Base-by-base conservation (phyloP, 1,284 basidiomycete species). In the Papiliotrema flavescens region DNA sequence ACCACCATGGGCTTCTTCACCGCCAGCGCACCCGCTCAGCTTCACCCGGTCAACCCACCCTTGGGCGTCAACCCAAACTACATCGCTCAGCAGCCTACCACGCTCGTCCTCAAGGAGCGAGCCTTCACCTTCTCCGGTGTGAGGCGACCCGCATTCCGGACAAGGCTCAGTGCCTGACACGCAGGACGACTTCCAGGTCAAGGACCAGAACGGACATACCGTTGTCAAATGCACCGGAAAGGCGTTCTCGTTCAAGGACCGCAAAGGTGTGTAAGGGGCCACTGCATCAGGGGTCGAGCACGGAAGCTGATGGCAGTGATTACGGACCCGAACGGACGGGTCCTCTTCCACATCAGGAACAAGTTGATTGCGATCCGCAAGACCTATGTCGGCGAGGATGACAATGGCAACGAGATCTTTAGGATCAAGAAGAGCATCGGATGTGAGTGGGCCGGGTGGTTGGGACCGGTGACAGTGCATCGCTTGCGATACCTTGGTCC, bases 61-160 rank as follows among this genome's bases (percentile, higher is more conserved):
- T 43, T 75, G 2, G 73, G 70, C 22, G 56, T 74, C 9, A 57
- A 65, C 51, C 61, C 65, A 0, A 26, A 64, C 36, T 74, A 59
- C 60, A 46, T 50, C 47, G 62, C 63, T n/a, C 56, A 62, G 8
- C 52, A 55, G 17, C 69, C 70, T 3, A 68, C 67, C 0, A 71
- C 69, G 0, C 60, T 77, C 23, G 64, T 74, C 2, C 57, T 75
- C 41, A 72, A 69, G 46, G 76, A 76, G 55, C 66, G 68, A 49
- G 65, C 64, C 17, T 70, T 76, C 62, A 63, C 67, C 0, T 69
- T 66, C 48, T 64, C 60, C 22, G 75, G 75, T 7, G 73, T 70
- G 34, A 56, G 68, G n/a, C 20, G 14, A 14, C 15, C 11, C n/a
- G 23, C 47, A 8, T 14, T 23, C 42, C 22, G 7, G 40, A 28